Conservation (phyloP, 208 protist genomes). For the Wallacemonas rigidus region DNA sequence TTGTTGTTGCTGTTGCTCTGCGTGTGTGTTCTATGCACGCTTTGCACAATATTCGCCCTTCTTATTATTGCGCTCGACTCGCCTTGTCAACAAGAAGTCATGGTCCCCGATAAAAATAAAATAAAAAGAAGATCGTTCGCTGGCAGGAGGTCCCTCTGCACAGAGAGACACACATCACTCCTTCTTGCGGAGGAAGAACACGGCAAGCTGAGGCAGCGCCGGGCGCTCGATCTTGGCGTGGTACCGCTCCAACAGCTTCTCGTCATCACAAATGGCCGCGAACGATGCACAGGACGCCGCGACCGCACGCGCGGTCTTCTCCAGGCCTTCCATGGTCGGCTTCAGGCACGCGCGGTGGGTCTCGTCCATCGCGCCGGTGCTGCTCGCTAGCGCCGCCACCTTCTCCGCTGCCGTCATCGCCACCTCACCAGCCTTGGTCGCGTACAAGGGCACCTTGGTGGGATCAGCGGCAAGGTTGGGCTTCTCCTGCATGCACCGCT, state of each 20-base stretch:
- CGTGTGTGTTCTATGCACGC: too few relatives aligned
- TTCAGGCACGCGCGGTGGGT: conserved; percentile 39
- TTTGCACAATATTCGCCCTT: too few relatives aligned
- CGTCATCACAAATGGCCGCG: conserved; percentile 47
- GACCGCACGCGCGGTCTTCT: conserved; percentile 52
- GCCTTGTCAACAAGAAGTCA: too few relatives aligned
- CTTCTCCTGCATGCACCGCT: conserved; percentile 61
- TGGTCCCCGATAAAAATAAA: too few relatives aligned
- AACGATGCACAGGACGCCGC: conserved; percentile 52
- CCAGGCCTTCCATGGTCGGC: conserved; percentile 40
- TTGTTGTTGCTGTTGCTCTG: too few relatives aligned
- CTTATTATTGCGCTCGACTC: too few relatives aligned
- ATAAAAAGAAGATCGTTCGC: too few relatives aligned
- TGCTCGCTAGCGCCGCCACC: conserved; percentile 37
- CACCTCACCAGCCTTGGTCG: conserved; percentile 58
- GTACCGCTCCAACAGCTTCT: conserved; percentile 50
- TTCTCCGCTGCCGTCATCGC: conserved; percentile 54
- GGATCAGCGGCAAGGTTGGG: conserved; percentile 37
- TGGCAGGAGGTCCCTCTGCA: too few relatives aligned
- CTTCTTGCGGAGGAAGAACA: conserved; percentile 56
- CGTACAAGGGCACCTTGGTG: conserved; percentile 41
- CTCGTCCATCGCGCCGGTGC: conserved; percentile 28
- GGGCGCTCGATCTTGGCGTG: conserved; percentile 48
- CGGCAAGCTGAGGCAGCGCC: conserved; percentile 43
- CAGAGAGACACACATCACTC: conserved; percentile 13